A percentile compares a stretch with the other conserved stretches of the same genome.
Conservation (phyloP, 2,329 filamentous ascomycete genomes). For the Colletotrichum sp. region DNA sequence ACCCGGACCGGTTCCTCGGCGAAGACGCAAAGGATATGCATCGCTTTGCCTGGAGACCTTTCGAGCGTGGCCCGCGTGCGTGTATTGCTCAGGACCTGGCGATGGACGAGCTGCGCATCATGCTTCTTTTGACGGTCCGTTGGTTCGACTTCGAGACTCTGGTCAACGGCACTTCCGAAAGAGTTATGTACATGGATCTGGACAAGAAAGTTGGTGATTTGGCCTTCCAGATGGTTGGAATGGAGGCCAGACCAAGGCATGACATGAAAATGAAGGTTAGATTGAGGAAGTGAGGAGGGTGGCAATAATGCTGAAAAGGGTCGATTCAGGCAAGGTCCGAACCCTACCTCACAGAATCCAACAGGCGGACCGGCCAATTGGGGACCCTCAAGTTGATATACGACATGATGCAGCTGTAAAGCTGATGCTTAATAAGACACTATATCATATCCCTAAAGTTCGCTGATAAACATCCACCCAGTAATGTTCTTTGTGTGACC, state of each 20-base stretch:
- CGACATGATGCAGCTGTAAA: no score
- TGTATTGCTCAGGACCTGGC: conserved; percentile 41
- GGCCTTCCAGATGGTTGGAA: conserved; percentile 18
- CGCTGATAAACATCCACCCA: no score
- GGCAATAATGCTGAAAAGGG: no score
- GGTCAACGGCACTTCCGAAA: conserved; percentile 21
- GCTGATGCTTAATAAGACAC: no score
- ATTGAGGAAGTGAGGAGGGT: background rate
- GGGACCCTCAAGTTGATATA: no score
- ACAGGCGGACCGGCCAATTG: no score
- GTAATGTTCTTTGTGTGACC: no score
- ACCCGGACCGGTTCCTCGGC: conserved; percentile 44
- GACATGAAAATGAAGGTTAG: conserved; percentile 18
- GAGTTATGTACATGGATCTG: conserved; percentile 25
- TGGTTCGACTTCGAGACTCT: conserved; percentile 29
- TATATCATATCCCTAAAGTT: no score
- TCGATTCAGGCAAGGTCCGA: no score
- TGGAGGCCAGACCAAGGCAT: conserved; percentile 20
- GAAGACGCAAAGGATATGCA: conserved; percentile 7
- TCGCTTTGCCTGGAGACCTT: conserved; percentile 28
- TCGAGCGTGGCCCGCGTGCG: conserved; percentile 38
- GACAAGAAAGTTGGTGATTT: conserved; percentile 28
- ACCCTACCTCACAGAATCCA: no score
- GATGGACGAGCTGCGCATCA: conserved; percentile 32
- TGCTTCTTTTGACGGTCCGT: conserved; percentile 22